phyloP scores from a whole-genome alignment of 2,329 filamentous ascomycete species.

The Xylaria hypoxylon region DNA sequence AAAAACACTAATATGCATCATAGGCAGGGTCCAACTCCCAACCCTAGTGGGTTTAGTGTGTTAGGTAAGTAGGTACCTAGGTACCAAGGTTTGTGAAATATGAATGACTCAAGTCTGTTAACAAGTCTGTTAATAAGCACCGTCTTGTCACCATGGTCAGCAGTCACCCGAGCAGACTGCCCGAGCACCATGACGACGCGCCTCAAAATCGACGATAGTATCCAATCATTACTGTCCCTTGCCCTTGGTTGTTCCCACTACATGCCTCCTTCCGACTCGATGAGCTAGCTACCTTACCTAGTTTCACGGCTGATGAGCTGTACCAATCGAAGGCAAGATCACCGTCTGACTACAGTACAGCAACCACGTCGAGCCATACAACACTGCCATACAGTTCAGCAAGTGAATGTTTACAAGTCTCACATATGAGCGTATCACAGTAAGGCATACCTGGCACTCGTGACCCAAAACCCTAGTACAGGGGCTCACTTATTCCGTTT shows the following conservation, averaged over 20 bases:
- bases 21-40: too few species aligned
- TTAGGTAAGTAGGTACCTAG: too few species aligned
- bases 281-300: not conserved
- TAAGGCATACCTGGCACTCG: too few species aligned
- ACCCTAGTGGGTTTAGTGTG: too few species aligned
- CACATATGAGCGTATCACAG: too few species aligned
- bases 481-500: too few species aligned
- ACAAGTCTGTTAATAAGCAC: constrained; percentile 3
- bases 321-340: constrained; percentile 23
- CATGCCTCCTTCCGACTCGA: constrained; percentile 4
- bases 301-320: constrained; percentile 19
- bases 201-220: not conserved
- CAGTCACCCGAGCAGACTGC: too few species aligned
- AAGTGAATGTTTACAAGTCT: constrained; percentile 2
- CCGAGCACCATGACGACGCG: constrained; percentile 19
- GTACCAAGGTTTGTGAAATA: too few species aligned
- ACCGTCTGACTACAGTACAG: constrained; percentile 6
- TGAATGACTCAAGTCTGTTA: constrained; percentile 24
- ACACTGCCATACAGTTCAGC: constrained; percentile 20
- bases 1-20: not conserved
- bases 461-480: too few species aligned
- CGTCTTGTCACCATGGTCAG: constrained; percentile 10
- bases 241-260: constrained; percentile 1
- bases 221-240: constrained; percentile 8
- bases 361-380: constrained; percentile 3